A percentile compares a stretch with the other conserved stretches of the same genome.
Evolutionary conservation across 148 eudicot species (phyloP).

Genomic region (Gaultheria prostrata): DNA sequence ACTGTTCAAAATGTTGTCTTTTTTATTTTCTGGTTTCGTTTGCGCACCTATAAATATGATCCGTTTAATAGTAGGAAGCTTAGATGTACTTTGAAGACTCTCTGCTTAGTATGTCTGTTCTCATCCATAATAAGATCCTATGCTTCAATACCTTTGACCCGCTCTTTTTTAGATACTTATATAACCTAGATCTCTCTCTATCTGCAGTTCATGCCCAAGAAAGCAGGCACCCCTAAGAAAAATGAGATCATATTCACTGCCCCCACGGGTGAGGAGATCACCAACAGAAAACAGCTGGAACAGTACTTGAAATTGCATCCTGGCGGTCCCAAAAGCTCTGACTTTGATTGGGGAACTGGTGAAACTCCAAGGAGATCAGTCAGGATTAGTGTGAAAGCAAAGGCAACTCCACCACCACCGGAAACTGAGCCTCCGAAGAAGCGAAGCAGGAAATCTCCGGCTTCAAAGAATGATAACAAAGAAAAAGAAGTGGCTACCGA

Average conservation of each 20-base stretch:
- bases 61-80: not conserved
- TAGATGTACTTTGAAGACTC: not conserved
- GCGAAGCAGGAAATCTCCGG: constrained; percentile 2
- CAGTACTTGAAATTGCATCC: constrained; percentile 85
- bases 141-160: not conserved
- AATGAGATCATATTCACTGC: constrained; percentile 70
- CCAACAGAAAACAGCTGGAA: constrained; percentile 64
- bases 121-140: not conserved
- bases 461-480: constrained; percentile 10
- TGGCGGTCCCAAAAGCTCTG: constrained; percentile 64
- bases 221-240: constrained; percentile 75
- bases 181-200: not conserved
- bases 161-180: not conserved
- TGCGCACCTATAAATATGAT: not conserved
- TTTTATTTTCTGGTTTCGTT: not conserved
- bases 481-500: constrained; percentile 10
- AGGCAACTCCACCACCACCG: constrained; percentile 37
- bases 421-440: constrained; percentile 52
- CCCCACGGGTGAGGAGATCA: constrained; percentile 90
- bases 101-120: not conserved
- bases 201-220: constrained; percentile 67
- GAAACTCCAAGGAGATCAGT: constrained; percentile 86
- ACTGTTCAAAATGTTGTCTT: not conserved
- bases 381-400: constrained; percentile 74
- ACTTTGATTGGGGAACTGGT: constrained; percentile 89